Base-by-base conservation (phyloP, 306 rosid species). In the Vigna mungo region DNA sequence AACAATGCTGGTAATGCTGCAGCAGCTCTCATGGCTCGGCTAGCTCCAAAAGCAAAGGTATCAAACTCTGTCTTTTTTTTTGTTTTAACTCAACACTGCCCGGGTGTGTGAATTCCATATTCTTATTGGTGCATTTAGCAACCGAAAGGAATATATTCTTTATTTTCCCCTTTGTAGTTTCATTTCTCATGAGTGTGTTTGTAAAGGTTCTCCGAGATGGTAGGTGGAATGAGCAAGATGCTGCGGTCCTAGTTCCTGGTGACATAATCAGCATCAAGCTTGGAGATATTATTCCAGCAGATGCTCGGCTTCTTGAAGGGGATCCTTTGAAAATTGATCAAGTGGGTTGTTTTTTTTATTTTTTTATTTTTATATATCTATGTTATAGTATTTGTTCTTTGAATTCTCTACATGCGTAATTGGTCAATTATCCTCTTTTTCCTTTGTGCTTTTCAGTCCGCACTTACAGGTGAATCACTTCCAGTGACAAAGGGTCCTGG, bases 1-100 rank as follows among this genome's bases (percentile, higher is more conserved):
- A 93, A 96, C 86, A 96, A 96, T 80, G 99, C 98, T 0, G 99
- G 99, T 68, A 96, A 96, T 78, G 99, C 99, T 4, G 99, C 99
- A 0, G 99, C 99, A 1, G 96, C 99, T 59, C 99, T 96, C 74
- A 96, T 96, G 99, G 99, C 99, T 80, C 88, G 97, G 51, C 96
- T 96, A 4, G 98, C 99, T 59, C 99, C 99, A 9, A 92, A 96
- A 85, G 98, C 97, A 13, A 96, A 96, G 99, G 99, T 96, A 79
- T 81, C 34, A 14, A 46, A 46, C 64, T 80, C 59, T 65, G 7
- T 68, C 7, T 65, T 56, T 41, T 1, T 56, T 41, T 30, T 49
- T 70, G 17, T 70, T 70, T 11, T n/a, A 27, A 48, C 58, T 72
- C 30, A 21, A 17, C 36, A 25, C 16, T 25, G 30, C 59, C 53